Conservation (phyloP, 2,329 filamentous ascomycete genomes). For the Talaromyces sp. region DNA sequence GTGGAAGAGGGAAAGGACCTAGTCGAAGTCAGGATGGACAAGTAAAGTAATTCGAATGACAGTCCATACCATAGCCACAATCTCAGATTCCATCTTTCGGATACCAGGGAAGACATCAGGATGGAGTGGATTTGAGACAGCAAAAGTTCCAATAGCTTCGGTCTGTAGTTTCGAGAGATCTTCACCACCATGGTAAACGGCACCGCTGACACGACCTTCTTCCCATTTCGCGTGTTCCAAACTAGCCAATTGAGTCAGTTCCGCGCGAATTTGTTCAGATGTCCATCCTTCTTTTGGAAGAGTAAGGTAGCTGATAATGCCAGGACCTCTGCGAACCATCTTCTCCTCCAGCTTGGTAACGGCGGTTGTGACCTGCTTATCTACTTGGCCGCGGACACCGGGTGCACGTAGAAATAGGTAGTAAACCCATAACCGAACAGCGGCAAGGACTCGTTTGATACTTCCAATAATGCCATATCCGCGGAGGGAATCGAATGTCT, state of each 20-base stretch:
- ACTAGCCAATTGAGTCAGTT: conserved; percentile 72
- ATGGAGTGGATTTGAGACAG: conserved; percentile 93
- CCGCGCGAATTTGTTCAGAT: conserved; percentile 71
- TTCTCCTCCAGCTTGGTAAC: conserved; percentile 78
- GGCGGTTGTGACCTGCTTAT: conserved; percentile 76
- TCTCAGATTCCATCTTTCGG: conserved; percentile 97
- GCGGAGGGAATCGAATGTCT: conserved; percentile 76
- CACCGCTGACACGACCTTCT: conserved; percentile 88
- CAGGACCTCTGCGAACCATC: conserved; percentile 70
- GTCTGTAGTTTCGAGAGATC: conserved; percentile 79
- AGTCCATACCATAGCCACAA: conserved; percentile 83
- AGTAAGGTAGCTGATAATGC: conserved; percentile 67
- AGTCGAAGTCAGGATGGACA: conserved; percentile 1
- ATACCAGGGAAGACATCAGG: conserved; percentile 98
- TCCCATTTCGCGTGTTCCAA: conserved; percentile 98
- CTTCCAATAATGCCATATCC: conserved; percentile 85
- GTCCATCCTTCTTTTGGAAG: conserved; percentile 83
- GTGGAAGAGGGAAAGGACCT: conserved; percentile 77
- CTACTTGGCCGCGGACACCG: conserved; percentile 79
- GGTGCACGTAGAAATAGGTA: conserved; percentile 82
- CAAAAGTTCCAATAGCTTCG: conserved; percentile 90
- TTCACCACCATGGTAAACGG: conserved; percentile 91
- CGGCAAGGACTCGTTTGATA: conserved; percentile 68
- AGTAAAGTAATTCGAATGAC: not conserved
- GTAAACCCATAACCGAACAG: conserved; percentile 70